These are phyloP conservation scores for Daldinia grandis DNA, from an alignment of 495 filamentous ascomycete genomes.

Conservation along the genomic window DNA sequence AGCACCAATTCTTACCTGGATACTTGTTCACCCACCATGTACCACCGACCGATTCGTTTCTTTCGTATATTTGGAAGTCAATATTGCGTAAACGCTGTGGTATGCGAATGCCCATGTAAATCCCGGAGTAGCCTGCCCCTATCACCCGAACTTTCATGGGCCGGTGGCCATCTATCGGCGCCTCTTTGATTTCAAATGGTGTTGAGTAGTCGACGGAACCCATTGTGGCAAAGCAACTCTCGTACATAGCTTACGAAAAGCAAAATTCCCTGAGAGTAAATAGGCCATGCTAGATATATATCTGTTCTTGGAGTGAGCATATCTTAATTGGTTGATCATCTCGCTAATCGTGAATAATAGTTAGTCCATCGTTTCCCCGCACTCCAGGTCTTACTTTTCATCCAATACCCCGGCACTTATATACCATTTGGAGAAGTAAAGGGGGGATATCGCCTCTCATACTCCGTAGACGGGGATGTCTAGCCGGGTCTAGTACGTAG, in stretches of 20 bases:
- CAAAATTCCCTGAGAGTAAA: neutral
- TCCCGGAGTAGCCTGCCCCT: constrained; percentile 61
- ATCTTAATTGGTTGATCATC: neutral
- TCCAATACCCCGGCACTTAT: neutral
- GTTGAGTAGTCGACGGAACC: constrained; percentile 20
- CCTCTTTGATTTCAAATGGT: constrained; percentile 50
- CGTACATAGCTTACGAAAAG: neutral
- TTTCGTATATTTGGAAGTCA: constrained; percentile 56
- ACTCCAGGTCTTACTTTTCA: neutral
- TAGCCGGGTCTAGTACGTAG: constrained; percentile 10
- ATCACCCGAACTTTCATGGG: constrained; percentile 58
- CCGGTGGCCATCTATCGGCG: constrained; percentile 54
- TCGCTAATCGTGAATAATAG: neutral
- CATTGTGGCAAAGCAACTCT: constrained; percentile 10
- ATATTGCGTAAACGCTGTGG: constrained; percentile 54
- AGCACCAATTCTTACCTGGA: constrained; percentile 44
- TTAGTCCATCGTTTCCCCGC: neutral
- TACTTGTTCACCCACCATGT: constrained; percentile 58
- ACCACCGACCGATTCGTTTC: constrained; percentile 52
- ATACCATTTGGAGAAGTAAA: constrained; percentile 2
- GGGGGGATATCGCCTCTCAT: constrained; percentile 1
- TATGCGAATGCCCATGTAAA: constrained; percentile 51
- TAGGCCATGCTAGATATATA: neutral
- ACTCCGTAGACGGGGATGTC: constrained; percentile 14
- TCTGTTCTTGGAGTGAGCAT: neutral